phyloP scores from a whole-genome alignment of 495 filamentous ascomycete species.

The Annulohypoxylon nitens region DNA sequence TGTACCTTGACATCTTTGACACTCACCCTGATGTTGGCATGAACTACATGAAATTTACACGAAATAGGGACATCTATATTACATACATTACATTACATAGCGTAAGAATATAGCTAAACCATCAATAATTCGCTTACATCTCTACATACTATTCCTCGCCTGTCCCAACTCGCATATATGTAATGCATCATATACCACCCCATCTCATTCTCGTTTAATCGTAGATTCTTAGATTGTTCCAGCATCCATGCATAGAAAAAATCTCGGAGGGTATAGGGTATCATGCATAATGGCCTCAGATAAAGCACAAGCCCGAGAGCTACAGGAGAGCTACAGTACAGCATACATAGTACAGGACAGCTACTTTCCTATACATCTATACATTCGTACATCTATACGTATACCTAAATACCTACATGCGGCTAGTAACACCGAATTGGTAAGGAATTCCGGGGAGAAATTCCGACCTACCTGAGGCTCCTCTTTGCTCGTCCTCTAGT shows the following conservation, averaged over 20 bases:
- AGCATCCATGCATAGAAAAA: slow-evolving; percentile 29
- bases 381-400: not conserved
- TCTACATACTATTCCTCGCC: slow-evolving; percentile 20
- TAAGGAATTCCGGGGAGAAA: slow-evolving; percentile 27
- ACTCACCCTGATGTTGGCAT: not conserved
- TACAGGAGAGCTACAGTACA: slow-evolving; percentile 25
- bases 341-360: not conserved
- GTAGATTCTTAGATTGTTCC: slow-evolving; percentile 31
- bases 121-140: slow-evolving; percentile 10
- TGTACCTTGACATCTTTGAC: too few relatives aligned
- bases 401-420: not conserved
- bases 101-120: not conserved
- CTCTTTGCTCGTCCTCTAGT: slow-evolving; percentile 11
- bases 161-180: slow-evolving; percentile 34
- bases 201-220: slow-evolving; percentile 23
- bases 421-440: slow-evolving; percentile 28
- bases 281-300: slow-evolving; percentile 3
- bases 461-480: slow-evolving; percentile 27
- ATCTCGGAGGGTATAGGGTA: slow-evolving; percentile 1
- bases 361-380: slow-evolving; percentile 2
- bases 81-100: not conserved
- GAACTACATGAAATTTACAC: not conserved
- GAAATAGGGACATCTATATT: not conserved
- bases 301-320: slow-evolving; percentile 2
- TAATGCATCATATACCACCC: slow-evolving; percentile 22